Conservation (phyloP, 2,329 filamentous ascomycete genomes). For the Cercospora janseana region DNA sequence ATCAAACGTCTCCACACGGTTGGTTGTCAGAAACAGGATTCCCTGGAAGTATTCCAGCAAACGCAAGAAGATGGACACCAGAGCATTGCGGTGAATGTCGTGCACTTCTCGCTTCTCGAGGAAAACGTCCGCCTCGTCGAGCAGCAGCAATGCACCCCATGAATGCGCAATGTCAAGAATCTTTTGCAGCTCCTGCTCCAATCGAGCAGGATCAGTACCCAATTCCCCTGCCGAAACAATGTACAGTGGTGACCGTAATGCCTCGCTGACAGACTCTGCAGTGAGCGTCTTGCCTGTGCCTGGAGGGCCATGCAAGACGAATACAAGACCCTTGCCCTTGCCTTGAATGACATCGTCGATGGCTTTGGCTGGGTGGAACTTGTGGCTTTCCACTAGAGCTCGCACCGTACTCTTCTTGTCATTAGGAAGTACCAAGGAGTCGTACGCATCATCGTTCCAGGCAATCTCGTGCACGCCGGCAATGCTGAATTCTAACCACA, state of each 20-base stretch:
- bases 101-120: slow-evolving; percentile 78
- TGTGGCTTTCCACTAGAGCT: slow-evolving; percentile 79
- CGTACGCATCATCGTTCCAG: slow-evolving; percentile 81
- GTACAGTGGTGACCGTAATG: slow-evolving; percentile 77
- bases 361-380: slow-evolving; percentile 74
- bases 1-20: slow-evolving; percentile 83
- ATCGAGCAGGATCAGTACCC: slow-evolving; percentile 69
- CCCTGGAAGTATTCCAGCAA: slow-evolving; percentile 90
- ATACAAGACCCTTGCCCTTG: slow-evolving; percentile 81
- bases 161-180: slow-evolving; percentile 82
- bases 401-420: slow-evolving; percentile 66
- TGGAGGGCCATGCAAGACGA: slow-evolving; percentile 78
- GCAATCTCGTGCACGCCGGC: slow-evolving; percentile 75
- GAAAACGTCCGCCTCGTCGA: slow-evolving; percentile 84
- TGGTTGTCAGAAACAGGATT: slow-evolving; percentile 85
- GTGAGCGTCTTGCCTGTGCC: slow-evolving; percentile 88
- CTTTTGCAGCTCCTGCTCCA: slow-evolving; percentile 76
- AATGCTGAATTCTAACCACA: slow-evolving; percentile 85
- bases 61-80: slow-evolving; percentile 83
- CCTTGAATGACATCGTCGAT: slow-evolving; percentile 72
- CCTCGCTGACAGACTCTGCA: slow-evolving; percentile 79
- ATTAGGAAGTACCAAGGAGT: slow-evolving; percentile 69
- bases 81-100: slow-evolving; percentile 79
- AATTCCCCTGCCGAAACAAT: slow-evolving; percentile 80
- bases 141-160: slow-evolving; percentile 80